A percentile compares a stretch with the other conserved stretches of the same genome.
phyloP scores from a whole-genome alignment of 257 asterid species.

The Salvia miltiorrhiza region DNA sequence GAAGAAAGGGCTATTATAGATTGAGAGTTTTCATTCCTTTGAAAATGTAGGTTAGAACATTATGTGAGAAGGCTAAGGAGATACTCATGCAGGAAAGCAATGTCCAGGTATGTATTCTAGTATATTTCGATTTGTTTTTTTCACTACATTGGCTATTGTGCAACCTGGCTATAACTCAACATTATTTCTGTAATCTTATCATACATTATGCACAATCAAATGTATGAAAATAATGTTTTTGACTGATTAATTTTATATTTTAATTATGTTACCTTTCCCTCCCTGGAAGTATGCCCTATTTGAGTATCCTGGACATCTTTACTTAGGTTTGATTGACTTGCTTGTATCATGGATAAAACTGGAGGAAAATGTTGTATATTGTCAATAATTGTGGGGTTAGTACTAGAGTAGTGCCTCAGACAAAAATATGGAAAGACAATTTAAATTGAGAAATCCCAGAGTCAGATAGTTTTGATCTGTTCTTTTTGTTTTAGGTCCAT shows the following conservation, averaged over 20 bases:
- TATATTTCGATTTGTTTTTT: background rate
- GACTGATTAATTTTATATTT: background rate
- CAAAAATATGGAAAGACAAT: no score
- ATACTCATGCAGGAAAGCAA: constrained; percentile 85
- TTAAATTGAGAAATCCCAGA: no score
- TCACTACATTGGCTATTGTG: background rate
- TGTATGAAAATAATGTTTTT: background rate
- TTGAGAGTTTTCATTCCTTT: constrained; percentile 20
- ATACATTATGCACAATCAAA: background rate
- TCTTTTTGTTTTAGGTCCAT: no score
- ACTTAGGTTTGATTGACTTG: background rate
- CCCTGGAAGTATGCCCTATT: background rate
- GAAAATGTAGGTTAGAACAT: constrained; percentile 61
- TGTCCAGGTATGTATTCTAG: constrained; percentile 67
- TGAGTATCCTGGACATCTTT: background rate
- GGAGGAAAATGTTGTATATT: background rate
- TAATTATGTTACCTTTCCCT: background rate
- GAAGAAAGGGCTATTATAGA: background rate
- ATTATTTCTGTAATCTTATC: background rate
- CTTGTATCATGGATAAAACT: background rate
- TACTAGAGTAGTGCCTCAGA: no score
- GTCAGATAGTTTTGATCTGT: no score
- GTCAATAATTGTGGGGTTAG: background rate
- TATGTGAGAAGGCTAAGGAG: constrained; percentile 96
- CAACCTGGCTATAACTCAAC: background rate